Evolutionary conservation across 306 rosid species (phyloP).

Genomic region (Glycine tomentella): DNA sequence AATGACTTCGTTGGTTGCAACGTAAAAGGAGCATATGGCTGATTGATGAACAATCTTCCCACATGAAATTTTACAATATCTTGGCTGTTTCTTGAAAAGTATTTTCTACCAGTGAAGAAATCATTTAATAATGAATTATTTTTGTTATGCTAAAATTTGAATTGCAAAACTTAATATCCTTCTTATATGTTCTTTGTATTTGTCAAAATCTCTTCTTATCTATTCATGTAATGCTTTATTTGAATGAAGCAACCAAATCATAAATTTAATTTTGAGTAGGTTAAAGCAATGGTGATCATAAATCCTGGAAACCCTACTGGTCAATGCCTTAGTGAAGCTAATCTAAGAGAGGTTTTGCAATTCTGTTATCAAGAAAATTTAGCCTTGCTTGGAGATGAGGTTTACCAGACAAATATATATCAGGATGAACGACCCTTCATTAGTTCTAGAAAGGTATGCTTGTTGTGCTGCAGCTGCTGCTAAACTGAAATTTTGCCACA

Average conservation of each 20-base stretch:
- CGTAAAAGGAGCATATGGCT: slow-evolving; percentile 4
- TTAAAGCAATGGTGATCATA: slow-evolving; percentile 99
- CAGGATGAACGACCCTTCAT: slow-evolving; percentile 96
- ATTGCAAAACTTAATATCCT: slow-evolving; percentile 10
- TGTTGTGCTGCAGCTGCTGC: slow-evolving; percentile 22
- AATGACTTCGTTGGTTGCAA: slow-evolving; percentile 34
- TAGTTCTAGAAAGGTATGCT: slow-evolving; percentile 82
- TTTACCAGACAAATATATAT: too few relatives aligned
- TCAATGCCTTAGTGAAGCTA: slow-evolving; percentile 89
- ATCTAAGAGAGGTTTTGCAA: slow-evolving; percentile 74
- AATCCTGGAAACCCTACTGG: slow-evolving; percentile 99
- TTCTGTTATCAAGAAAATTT: slow-evolving; percentile 89
- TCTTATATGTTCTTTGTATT: slow-evolving; percentile 13
- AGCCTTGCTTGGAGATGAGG: too few relatives aligned
- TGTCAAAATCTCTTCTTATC: neutral
- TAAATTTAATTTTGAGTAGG: slow-evolving; percentile 59
- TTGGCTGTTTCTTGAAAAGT: slow-evolving; percentile 30
- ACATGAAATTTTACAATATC: slow-evolving; percentile 11
- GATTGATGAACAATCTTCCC: slow-evolving; percentile 19
- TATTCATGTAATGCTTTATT: slow-evolving; percentile 41
- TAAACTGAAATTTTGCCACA: slow-evolving; percentile 34
- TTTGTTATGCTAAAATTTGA: slow-evolving; percentile 19
- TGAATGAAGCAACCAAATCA: slow-evolving; percentile 24
- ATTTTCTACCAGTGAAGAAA: slow-evolving; percentile 26
- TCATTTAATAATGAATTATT: slow-evolving; percentile 29